Percentiles rank a stretch among this genome's conserved stretches.
Evolutionary conservation across 2,329 filamentous ascomycete species (phyloP).

Genomic region (Fusarium humuli): DNA sequence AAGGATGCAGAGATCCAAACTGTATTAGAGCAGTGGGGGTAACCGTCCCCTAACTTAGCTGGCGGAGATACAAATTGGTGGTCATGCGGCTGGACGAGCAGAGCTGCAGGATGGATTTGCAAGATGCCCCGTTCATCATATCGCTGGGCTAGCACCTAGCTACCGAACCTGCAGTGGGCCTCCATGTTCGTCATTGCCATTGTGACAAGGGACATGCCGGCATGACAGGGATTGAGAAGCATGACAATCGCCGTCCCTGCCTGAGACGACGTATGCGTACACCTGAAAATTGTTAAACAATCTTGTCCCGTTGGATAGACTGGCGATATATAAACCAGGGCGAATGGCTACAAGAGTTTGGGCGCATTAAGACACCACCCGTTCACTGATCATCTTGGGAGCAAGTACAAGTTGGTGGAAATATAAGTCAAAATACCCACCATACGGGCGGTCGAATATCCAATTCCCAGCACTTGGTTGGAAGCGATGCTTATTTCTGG

Average conservation of each 20-base stretch:
- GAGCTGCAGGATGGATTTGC: constrained; percentile 39
- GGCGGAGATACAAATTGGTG: constrained; percentile 31
- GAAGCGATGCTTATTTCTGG: constrained; percentile 4
- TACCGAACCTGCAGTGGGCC: constrained; percentile 46
- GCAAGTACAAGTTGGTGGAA: background rate
- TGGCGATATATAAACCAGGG: background rate
- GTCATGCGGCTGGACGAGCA: constrained; percentile 37
- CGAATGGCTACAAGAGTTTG: background rate
- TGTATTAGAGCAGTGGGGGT: constrained; percentile 24
- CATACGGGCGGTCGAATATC: background rate
- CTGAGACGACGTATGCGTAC: constrained; percentile 15
- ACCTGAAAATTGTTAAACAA: constrained; percentile 1
- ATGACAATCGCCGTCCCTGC: constrained; percentile 23
- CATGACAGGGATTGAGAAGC: constrained; percentile 20
- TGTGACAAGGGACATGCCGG: constrained; percentile 32
- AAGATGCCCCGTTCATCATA: constrained; percentile 41
- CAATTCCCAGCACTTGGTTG: background rate
- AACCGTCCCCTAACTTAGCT: constrained; percentile 16
- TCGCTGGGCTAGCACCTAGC: constrained; percentile 44
- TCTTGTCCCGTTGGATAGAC: background rate
- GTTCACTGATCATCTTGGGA: background rate
- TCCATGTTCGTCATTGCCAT: constrained; percentile 46
- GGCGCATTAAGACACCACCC: background rate
- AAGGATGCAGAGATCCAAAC: constrained; percentile 17
- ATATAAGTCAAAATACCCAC: background rate